These are phyloP conservation scores for Podospora australis DNA, from an alignment of 495 filamentous ascomycete species.

Conservation along the genomic window DNA sequence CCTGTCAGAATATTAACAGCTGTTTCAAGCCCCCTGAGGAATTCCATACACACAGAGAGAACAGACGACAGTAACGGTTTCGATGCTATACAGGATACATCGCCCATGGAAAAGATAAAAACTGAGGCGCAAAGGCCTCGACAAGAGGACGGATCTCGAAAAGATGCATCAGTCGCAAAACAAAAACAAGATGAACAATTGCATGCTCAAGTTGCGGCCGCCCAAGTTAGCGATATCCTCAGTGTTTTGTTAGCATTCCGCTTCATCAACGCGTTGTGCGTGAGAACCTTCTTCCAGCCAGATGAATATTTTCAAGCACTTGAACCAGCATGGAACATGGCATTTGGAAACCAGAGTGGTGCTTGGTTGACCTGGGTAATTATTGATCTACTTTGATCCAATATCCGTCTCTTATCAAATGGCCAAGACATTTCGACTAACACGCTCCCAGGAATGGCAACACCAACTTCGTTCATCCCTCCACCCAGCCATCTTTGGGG, in stretches of 20 bases:
- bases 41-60: too few relatives aligned
- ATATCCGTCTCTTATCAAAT: background rate
- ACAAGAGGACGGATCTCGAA: too few relatives aligned
- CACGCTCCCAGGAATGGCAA: constrained; percentile 76
- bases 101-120: too few relatives aligned
- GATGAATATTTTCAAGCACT: constrained; percentile 97
- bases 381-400: too few relatives aligned
- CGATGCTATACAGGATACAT: too few relatives aligned
- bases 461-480: constrained; percentile 87
- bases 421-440: constrained; percentile 1
- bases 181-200: constrained; percentile 1
- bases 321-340: constrained; percentile 88
- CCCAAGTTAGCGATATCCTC: constrained; percentile 43
- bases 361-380: constrained; percentile 95
- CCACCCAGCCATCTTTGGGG: constrained; percentile 79
- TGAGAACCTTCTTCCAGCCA: constrained; percentile 98
- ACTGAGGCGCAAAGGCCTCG: too few relatives aligned
- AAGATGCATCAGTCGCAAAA: too few relatives aligned
- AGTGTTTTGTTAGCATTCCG: constrained; percentile 68
- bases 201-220: constrained; percentile 25
- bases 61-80: too few relatives aligned
- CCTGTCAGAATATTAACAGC: too few relatives aligned
- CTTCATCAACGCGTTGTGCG: constrained; percentile 72
- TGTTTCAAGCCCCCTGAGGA: too few relatives aligned
- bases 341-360: constrained; percentile 69